Conservation (phyloP, 176 grass and related monocot species). For the Zea luxurians region DNA sequence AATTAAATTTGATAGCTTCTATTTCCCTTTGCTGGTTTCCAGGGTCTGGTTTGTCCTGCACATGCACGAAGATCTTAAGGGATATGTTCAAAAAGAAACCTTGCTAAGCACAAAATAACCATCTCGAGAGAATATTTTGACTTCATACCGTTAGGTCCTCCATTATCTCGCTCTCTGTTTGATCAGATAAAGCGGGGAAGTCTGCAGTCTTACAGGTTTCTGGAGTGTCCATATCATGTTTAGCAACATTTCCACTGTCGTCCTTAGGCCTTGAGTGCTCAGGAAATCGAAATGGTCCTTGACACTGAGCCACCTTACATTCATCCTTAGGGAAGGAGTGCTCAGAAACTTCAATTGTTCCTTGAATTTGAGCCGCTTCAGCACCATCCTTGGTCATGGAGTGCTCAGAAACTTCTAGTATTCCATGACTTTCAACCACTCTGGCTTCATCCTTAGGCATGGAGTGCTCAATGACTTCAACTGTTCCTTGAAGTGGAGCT, state of each 20-base stretch:
- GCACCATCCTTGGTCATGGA: slow-evolving; percentile 11
- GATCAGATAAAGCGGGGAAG: slow-evolving; percentile 6
- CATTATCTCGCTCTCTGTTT: slow-evolving; percentile 28
- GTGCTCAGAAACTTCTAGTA: slow-evolving; percentile 29
- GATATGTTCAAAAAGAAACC: slow-evolving; percentile 1
- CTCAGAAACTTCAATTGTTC: slow-evolving; percentile 13
- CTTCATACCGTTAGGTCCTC: background rate
- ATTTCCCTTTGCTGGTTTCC: slow-evolving; percentile 29
- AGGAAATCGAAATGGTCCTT: background rate
- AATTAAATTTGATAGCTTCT: slow-evolving; percentile 23
- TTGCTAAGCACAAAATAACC: slow-evolving; percentile 29
- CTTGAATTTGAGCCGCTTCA: background rate
- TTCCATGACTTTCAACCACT: slow-evolving; percentile 2
- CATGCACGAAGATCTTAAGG: slow-evolving; percentile 13
- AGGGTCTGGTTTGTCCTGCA: slow-evolving; percentile 44
- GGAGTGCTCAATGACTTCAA: slow-evolving; percentile 30
- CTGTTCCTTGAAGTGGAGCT: slow-evolving; percentile 8
- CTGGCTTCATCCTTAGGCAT: slow-evolving; percentile 8
- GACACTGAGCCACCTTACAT: background rate
- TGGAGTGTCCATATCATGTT: slow-evolving; percentile 7
- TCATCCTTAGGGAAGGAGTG: background rate
- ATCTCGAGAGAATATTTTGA: slow-evolving; percentile 10
- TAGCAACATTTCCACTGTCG: background rate
- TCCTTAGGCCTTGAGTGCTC: background rate
- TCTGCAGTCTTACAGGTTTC: background rate